Evolutionary conservation across 2,329 filamentous ascomycete species (phyloP), one percentile per base, ranked within the genome.

Genomic region (Neonectria hederae): DNA sequence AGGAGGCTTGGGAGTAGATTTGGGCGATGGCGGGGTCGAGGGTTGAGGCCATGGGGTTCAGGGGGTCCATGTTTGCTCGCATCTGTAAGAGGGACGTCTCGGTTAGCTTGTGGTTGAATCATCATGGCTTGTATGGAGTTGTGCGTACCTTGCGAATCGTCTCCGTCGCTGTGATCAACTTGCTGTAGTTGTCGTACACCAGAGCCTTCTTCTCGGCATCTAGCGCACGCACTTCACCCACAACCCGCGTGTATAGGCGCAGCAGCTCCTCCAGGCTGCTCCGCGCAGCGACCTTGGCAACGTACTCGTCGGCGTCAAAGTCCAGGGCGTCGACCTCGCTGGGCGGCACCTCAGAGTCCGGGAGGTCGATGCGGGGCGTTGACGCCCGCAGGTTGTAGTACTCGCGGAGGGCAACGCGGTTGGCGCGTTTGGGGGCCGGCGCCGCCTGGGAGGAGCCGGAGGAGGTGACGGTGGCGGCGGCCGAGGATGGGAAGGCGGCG

Each of bases 161-260:
- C 79, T 97, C 95, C 11, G 97, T 97, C 1, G 96, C 96, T n/a
- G 91, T 88, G 70, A 99, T 97, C 70, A 99, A 82, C 81, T 98
- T 98, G 71, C 92, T 96, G 79, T 98, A 99, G 77, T 99, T 99
- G 78, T 99, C 95, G 78, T 99, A 99, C 5, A 99, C 96, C 66
- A 99, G 82, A 2, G 95, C 94, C 81, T 99, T 99, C 79, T 96
- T 92, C 84, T 99, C 96, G 24, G 95, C 95, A 75, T 98, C 96
- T 19, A 99, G 84, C 2, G 93, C 94, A 40, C 94, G 83, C 52
- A 97, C 95, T 80, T 98, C 95, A 69, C 89, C 86, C 70, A 95
- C 80, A 10, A 95, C 83, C 22, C 87, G 85, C 51, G 90, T 89
- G 76, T 96, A 94, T 1, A 90, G 83, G 57, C 84, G 84, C 74